Conservation (phyloP, 2,329 filamentous ascomycete genomes). For the Dissoconium aciculare region DNA sequence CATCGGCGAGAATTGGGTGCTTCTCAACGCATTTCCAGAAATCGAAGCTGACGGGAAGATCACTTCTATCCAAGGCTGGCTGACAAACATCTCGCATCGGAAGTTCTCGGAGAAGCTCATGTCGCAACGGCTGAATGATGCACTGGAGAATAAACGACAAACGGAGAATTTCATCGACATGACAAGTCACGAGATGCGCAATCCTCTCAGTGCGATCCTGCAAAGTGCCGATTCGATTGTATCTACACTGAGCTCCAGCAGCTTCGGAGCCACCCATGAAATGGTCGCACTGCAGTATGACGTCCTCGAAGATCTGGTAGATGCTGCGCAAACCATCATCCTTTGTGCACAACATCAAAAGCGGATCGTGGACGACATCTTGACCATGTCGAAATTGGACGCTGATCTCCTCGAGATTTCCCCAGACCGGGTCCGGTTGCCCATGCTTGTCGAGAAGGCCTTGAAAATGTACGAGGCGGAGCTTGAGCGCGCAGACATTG, state of each 20-base stretch:
- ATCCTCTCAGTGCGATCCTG: conserved; percentile 31
- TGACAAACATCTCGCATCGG: conserved; percentile 22
- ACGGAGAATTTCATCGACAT: conserved; percentile 27
- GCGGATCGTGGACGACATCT: conserved; percentile 34
- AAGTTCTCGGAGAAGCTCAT: conserved; percentile 22
- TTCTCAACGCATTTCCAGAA: conserved; percentile 21
- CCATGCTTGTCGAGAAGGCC: conserved; percentile 23
- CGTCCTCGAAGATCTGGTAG: conserved; percentile 14
- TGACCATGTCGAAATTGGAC: conserved; percentile 33
- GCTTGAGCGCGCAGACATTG: conserved; percentile 16
- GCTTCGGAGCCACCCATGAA: conserved; percentile 13
- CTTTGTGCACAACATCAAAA: conserved; percentile 34
- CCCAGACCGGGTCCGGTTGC: conserved; percentile 26
- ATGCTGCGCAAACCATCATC: conserved; percentile 28
- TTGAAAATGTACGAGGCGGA: conserved; percentile 23
- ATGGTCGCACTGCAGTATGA: conserved; percentile 12
- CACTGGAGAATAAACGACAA: conserved; percentile 23
- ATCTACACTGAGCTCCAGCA: conserved; percentile 16
- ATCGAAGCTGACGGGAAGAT: conserved; percentile 19
- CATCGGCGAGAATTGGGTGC: conserved; percentile 20
- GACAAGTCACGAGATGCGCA: conserved; percentile 30
- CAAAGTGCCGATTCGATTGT: conserved; percentile 31
- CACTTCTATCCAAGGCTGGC: conserved; percentile 20
- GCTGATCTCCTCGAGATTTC: conserved; percentile 30
- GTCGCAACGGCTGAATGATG: conserved; percentile 22